These are phyloP conservation scores for Asparagopsis taxiformis DNA, from an alignment of 31 red algal species.

Conservation along the genomic window DNA sequence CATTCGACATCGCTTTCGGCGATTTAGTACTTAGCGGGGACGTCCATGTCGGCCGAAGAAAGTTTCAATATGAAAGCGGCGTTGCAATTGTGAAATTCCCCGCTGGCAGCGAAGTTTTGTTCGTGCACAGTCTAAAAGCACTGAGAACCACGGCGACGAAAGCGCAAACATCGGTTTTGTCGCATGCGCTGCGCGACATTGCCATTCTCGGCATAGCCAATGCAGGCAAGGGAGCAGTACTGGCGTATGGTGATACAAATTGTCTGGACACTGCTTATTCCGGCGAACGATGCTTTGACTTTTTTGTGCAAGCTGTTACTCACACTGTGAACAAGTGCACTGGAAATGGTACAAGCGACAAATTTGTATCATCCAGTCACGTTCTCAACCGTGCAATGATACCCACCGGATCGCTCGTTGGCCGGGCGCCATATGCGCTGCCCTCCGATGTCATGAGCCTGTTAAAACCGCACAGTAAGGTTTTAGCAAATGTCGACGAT, in stretches of 20 bases:
- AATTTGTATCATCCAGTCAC: conserved; percentile 16
- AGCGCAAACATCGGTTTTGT: background rate
- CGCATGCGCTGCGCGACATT: background rate
- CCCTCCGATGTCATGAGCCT: background rate
- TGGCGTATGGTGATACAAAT: conserved; percentile 88
- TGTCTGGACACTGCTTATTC: conserved; percentile 80
- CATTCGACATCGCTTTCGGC: conserved; percentile 78
- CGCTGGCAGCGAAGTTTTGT: conserved; percentile 65
- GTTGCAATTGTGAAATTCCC: conserved; percentile 62
- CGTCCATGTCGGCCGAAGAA: conserved; percentile 8
- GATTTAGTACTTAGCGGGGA: conserved; percentile 73
- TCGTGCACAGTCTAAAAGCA: conserved; percentile 11
- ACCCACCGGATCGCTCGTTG: background rate
- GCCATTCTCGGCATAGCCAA: conserved; percentile 61
- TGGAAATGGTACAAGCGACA: conserved; percentile 3
- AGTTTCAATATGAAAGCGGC: conserved; percentile 67
- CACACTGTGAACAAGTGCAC: conserved; percentile 46
- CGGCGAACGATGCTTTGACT: conserved; percentile 49
- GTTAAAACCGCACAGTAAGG: conserved; percentile 9
- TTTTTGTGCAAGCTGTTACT: conserved; percentile 47
- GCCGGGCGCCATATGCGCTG: background rate
- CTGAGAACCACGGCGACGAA: conserved; percentile 16
- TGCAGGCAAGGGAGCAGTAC: conserved; percentile 46
- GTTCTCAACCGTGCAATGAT: conserved; percentile 9
- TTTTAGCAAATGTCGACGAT: background rate